Base-by-base conservation (phyloP, 257 asterid genomes). In the Scutellaria galericulata region DNA sequence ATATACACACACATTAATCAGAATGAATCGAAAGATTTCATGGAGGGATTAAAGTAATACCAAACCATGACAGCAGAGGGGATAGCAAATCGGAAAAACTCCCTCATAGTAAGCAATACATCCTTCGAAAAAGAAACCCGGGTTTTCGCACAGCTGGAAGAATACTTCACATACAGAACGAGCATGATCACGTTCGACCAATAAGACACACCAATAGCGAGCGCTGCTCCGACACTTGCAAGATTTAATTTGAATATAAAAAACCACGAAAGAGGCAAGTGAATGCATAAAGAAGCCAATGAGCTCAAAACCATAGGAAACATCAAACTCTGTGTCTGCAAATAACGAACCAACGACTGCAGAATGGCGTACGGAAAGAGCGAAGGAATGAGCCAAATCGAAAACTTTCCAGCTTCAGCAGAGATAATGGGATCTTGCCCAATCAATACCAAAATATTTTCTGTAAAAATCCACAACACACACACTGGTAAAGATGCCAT, bases 371-470 rank as follows among this genome's bases (percentile, higher is more conserved):
- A 82, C 1, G 89, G 86, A 45, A 85, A 82, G 1, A 83, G 74
- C 2, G 87, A 53, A 6, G 87, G 85, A 53, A 83, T 75, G 56
- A 85, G 87, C 81, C 84, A 80, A 14, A 73, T 52, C 0, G 84
- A 27, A 61, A 58, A 85, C 62, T 83, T 78, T 20, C 86, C 90
- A 46, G 90, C 90, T 83, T 83, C 87, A 0, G 44, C 50, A 2
- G 90, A 74, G 53, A 83, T 76, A 42, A 31, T 39, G 6, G 84
- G 86, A 67, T 85, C 87, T 78, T 83, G 90, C 67, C 87, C 87
- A 0, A 76, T 62, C 51, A 76, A 59, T 44, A 85, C 45, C 37
- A 85, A 66, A 35, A 85, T 56, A 5, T 68, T 66, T 6, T 72
- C 87, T 3, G 82, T 76, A 52, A 53, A 80, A 15, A 83, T 22